phyloP scores from a whole-genome alignment of 805 yeast species.

The Kuraishia ogatae region DNA sequence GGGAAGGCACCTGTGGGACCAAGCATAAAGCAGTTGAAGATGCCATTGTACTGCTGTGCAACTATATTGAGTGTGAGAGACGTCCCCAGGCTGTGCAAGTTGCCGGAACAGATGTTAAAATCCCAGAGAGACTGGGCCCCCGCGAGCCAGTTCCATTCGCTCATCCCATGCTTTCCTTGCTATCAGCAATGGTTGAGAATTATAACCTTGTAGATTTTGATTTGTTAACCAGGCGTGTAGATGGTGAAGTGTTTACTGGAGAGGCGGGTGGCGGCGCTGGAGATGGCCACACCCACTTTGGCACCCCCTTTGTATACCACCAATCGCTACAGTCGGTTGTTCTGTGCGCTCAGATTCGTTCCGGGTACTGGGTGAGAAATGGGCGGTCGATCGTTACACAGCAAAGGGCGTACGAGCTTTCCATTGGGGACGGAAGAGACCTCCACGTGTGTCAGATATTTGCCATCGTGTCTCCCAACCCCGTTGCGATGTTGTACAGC shows the following conservation, averaged over 20 bases:
- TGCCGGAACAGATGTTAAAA: slow-evolving; percentile 16
- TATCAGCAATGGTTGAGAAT: slow-evolving; percentile 34
- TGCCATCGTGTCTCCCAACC: slow-evolving; percentile 28
- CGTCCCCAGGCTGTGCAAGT: slow-evolving; percentile 17
- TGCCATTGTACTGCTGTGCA: slow-evolving; percentile 27
- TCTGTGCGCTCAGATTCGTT: slow-evolving; percentile 48
- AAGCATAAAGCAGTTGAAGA: slow-evolving; percentile 13
- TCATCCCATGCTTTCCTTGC: slow-evolving; percentile 50
- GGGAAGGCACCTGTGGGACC: slow-evolving; percentile 9
- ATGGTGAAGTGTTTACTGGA: too few relatives aligned
- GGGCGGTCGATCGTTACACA: slow-evolving; percentile 48
- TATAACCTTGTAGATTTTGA: slow-evolving; percentile 20
- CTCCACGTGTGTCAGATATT: slow-evolving; percentile 38
- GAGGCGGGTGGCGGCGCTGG: too few relatives aligned
- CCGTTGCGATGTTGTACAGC: slow-evolving; percentile 23
- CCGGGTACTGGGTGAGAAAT: slow-evolving; percentile 70
- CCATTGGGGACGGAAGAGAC: slow-evolving; percentile 30
- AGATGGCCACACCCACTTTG: too few relatives aligned
- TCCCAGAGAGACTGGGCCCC: slow-evolving; percentile 29
- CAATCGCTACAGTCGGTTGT: slow-evolving; percentile 52
- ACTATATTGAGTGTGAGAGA: slow-evolving; percentile 18
- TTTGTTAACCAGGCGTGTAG: slow-evolving; percentile 10
- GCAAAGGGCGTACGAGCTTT: slow-evolving; percentile 38
- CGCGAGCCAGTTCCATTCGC: slow-evolving; percentile 44
- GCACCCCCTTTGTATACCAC: slow-evolving; percentile 43